These are phyloP conservation scores for Primulina eburnea DNA, from an alignment of 257 asterid genomes.

Conservation along the genomic window DNA sequence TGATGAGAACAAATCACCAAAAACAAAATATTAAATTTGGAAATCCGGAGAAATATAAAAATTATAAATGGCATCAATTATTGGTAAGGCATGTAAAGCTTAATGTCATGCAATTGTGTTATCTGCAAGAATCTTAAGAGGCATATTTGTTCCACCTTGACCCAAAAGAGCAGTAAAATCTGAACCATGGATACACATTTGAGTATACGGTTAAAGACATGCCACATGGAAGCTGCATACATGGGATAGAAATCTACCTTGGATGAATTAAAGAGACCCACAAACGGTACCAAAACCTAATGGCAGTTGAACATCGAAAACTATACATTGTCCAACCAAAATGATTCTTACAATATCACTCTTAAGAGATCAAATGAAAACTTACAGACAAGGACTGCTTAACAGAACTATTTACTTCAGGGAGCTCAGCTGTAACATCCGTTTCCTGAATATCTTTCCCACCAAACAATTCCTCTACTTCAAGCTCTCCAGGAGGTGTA, in stretches of 20 bases:
- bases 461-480: constrained; percentile 16
- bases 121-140: neutral
- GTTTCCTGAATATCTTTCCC: constrained; percentile 19
- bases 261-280: constrained; percentile 4
- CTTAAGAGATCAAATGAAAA: constrained; percentile 11
- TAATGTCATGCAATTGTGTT: neutral
- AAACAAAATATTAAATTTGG: neutral
- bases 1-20: neutral
- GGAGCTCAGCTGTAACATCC: constrained; percentile 18
- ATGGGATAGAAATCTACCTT: constrained; percentile 5
- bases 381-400: constrained; percentile 35
- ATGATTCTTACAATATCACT: neutral
- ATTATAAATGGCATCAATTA: neutral
- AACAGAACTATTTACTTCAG: constrained; percentile 24
- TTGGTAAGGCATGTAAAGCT: neutral
- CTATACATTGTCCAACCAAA: constrained; percentile 13
- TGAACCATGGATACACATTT: neutral
- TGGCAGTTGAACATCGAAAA: constrained; percentile 2
- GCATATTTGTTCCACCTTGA: neutral
- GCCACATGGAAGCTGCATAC: constrained; percentile 11
- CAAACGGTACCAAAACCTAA: neutral
- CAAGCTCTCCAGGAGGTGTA: constrained; percentile 23
- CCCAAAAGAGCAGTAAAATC: neutral
- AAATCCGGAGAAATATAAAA: neutral
- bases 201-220: constrained; percentile 7